Evolutionary conservation across 2,329 filamentous ascomycete species (phyloP), one percentile per base, ranked within the genome.

Genomic region (Conoideocrella luteorostrata): DNA sequence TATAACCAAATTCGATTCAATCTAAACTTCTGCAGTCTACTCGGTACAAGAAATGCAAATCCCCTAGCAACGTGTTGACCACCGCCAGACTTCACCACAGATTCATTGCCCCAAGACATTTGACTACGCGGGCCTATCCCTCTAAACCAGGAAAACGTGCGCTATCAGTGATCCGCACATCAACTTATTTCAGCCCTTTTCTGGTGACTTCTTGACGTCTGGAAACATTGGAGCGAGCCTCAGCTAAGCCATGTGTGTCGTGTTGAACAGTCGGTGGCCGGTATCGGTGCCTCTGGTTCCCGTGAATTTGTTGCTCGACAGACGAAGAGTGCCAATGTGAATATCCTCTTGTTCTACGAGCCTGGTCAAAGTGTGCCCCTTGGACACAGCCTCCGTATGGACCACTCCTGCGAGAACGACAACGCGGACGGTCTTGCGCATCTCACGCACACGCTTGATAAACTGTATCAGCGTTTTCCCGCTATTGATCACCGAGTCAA

Each of bases 401-500:
- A 80, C 66, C 5, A 82, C 76, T 0, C 73, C 73, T 4, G 76
- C 69, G 23, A 81, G 65, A 0, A 80, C 62, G 2, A 80, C 62
- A 36, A 83, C 71, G n/a, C 59, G 62, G 29, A 76, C 56, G 4
- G 47, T 50, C 1, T 54, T 23, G 44, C 68, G 20, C 0, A 74
- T 38, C 0, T 44, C 48, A 5, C 71, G 68, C n/a, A 82, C 59
- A 17, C 62, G 67, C 21, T 64, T 24, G 13, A 78, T 59, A 50
- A 78, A 80, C 2, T 71, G 54, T 2, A 69, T 45, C 5, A 78
- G 53, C 0, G 72, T 68, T 40, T 66, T 67, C 4, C 79, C 77
- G 13, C 53, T 78, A 48, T 83, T 80, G n/a, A 82, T 58, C 1
- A 82, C 77, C 0, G 73, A 78, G 53, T 82, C 80, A 1, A 82